Percentiles rank a stretch among this genome's conserved stretches.
phyloP scores from a whole-genome alignment of 805 yeast genomes.

The Yamadazyma sp. region DNA sequence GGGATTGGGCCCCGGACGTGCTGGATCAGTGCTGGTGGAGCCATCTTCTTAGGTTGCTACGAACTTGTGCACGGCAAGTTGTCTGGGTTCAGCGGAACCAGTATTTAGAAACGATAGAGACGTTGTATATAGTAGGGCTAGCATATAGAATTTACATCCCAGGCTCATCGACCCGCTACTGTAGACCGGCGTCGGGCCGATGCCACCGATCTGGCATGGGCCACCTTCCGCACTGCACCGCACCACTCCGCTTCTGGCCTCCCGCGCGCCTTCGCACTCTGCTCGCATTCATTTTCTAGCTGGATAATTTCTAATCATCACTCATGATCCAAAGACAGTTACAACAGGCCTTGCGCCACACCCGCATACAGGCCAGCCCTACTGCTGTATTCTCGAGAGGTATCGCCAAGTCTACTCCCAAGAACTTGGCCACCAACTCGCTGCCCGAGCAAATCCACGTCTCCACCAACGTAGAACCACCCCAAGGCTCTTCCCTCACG shows the following conservation, averaged over 20 bases:
- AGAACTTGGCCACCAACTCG: slow-evolving; percentile 11
- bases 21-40: slow-evolving; percentile 99
- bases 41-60: slow-evolving; percentile 92
- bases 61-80: slow-evolving; percentile 60
- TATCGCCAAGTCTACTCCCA: not conserved
- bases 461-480: slow-evolving; percentile 33
- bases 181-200: too few relatives aligned
- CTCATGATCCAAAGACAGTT: not conserved
- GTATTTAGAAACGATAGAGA: not conserved
- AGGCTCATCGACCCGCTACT: too few relatives aligned
- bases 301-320: not conserved
- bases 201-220: too few relatives aligned
- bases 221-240: not conserved
- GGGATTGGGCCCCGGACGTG: slow-evolving; percentile 95
- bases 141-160: too few relatives aligned
- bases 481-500: slow-evolving; percentile 47
- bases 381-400: too few relatives aligned
- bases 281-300: not conserved
- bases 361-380: not conserved
- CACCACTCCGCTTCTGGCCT: too few relatives aligned
- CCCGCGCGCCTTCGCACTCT: too few relatives aligned
- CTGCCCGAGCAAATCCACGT: slow-evolving; percentile 8
- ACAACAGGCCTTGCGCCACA: not conserved
- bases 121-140: too few relatives aligned
- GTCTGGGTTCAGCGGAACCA: not conserved